These are phyloP conservation scores for Lepraria neglecta DNA, from an alignment of 495 filamentous ascomycete genomes.

Conservation along the genomic window DNA sequence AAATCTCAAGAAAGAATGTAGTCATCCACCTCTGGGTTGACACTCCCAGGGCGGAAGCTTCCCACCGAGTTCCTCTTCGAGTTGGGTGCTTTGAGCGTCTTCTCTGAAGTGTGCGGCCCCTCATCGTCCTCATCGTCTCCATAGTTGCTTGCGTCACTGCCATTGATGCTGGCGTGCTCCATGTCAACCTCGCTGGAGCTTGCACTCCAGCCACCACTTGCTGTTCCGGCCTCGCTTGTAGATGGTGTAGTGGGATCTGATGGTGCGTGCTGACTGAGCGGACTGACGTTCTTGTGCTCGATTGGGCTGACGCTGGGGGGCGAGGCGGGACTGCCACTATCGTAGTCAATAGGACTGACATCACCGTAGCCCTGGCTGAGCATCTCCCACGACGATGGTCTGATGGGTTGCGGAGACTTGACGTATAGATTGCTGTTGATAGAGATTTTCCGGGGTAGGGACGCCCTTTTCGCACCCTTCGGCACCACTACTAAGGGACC, in stretches of 20 bases:
- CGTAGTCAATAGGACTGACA: conserved; percentile 16
- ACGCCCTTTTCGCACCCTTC: conserved; percentile 11
- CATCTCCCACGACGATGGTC: conserved; percentile 22
- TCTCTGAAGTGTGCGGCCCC: neutral
- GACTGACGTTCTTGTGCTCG: conserved; percentile 8
- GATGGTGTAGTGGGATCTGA: conserved; percentile 21
- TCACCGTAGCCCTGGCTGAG: conserved; percentile 10
- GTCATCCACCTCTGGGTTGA: conserved; percentile 25
- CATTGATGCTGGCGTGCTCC: conserved; percentile 27
- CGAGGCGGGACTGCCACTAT: neutral
- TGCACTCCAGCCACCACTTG: conserved; percentile 24
- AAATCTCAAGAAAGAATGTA: conserved; percentile 29
- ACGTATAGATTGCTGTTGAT: conserved; percentile 11
- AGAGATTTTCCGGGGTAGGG: conserved; percentile 13
- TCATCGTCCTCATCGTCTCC: conserved; percentile 24
- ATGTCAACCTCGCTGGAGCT: conserved; percentile 28
- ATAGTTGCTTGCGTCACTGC: conserved; percentile 23
- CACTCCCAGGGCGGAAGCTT: conserved; percentile 12
- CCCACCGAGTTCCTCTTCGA: conserved; percentile 6
- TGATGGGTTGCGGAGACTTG: conserved; percentile 22
- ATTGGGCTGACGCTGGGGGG: conserved; percentile 8
- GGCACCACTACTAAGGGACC: conserved; percentile 9
- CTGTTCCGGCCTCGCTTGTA: conserved; percentile 17
- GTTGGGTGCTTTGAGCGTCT: conserved; percentile 2
- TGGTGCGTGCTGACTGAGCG: conserved; percentile 7